phyloP scores from a whole-genome alignment of 768 basidiomycete genomes.

The Gloeopeniophorella convolvens region DNA sequence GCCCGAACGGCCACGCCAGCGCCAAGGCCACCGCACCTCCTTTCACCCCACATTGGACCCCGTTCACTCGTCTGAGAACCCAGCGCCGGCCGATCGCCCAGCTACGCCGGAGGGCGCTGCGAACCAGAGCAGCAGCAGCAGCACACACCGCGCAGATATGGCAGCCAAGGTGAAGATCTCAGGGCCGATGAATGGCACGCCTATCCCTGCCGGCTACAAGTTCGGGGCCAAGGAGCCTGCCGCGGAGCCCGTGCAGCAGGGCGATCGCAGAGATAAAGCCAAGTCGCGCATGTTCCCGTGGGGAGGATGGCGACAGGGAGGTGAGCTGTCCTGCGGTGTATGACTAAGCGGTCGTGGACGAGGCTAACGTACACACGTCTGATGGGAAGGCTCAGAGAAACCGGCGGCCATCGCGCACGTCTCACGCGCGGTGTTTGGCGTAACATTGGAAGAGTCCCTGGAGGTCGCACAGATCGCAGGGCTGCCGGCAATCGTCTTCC shows the following conservation, averaged over 20 bases:
- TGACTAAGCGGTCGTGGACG: background rate
- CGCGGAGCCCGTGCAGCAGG: slow-evolving; percentile 19
- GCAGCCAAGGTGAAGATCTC: slow-evolving; percentile 80
- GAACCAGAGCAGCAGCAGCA: too few relatives aligned
- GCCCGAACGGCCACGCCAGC: slow-evolving; percentile 51
- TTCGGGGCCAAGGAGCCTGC: slow-evolving; percentile 74
- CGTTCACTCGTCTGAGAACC: slow-evolving; percentile 42
- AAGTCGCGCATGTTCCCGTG: slow-evolving; percentile 85
- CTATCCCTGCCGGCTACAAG: slow-evolving; percentile 85
- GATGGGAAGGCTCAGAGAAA: slow-evolving; percentile 28
- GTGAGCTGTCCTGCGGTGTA: background rate
- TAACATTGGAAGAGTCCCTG: slow-evolving; percentile 80
- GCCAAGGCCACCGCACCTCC: slow-evolving; percentile 52
- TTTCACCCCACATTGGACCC: slow-evolving; percentile 52
- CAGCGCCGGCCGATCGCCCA: slow-evolving; percentile 29
- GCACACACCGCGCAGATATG: slow-evolving; percentile 40
- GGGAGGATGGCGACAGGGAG: slow-evolving; percentile 67
- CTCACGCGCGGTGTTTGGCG: slow-evolving; percentile 81
- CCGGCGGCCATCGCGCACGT: slow-evolving; percentile 32
- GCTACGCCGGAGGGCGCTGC: slow-evolving; percentile 37
- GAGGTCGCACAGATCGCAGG: slow-evolving; percentile 85
- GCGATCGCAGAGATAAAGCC: slow-evolving; percentile 71
- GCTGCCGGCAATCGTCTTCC: slow-evolving; percentile 90
- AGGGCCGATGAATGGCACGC: slow-evolving; percentile 76
- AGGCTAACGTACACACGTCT: slow-evolving; percentile 8